A percentile compares a stretch with the other conserved stretches of the same genome.
Conservation (phyloP, 495 filamentous ascomycete species). For the Geoglossum glabrum region DNA sequence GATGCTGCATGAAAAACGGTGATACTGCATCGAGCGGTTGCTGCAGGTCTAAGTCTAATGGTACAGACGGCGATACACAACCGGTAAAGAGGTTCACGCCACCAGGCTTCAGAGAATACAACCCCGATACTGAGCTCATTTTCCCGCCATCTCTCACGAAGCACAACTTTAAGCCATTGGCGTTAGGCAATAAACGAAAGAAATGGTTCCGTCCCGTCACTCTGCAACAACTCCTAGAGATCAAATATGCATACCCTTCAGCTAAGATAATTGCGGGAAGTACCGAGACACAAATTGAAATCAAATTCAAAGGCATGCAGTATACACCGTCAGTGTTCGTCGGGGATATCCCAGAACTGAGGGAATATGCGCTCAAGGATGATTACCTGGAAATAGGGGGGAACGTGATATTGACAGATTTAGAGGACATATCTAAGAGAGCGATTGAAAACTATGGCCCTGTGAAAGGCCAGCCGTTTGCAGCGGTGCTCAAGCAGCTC, state of each 20-base stretch:
- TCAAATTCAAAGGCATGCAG: slow-evolving; percentile 91
- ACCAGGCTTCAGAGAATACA: slow-evolving; percentile 80
- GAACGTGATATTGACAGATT: slow-evolving; percentile 74
- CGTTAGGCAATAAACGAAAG: slow-evolving; percentile 87
- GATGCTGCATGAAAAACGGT: slow-evolving; percentile 44
- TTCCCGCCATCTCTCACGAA: slow-evolving; percentile 73
- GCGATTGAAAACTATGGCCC: slow-evolving; percentile 66
- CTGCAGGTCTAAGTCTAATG: slow-evolving; percentile 29
- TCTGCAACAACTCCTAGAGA: slow-evolving; percentile 68
- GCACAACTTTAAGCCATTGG: slow-evolving; percentile 61
- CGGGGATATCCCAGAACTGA: slow-evolving; percentile 76
- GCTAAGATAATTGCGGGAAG: slow-evolving; percentile 92
- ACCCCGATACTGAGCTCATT: slow-evolving; percentile 82
- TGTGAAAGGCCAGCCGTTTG: slow-evolving; percentile 48
- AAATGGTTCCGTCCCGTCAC: slow-evolving; percentile 84
- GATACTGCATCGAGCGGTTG: slow-evolving; percentile 28
- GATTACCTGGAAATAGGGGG: slow-evolving; percentile 74
- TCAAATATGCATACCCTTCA: slow-evolving; percentile 66
- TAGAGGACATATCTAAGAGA: slow-evolving; percentile 51
- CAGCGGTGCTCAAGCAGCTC: slow-evolving; percentile 56
- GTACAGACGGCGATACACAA: slow-evolving; percentile 19
- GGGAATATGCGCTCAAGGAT: slow-evolving; percentile 57
- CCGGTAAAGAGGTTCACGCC: slow-evolving; percentile 53
- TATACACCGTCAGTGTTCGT: slow-evolving; percentile 82
- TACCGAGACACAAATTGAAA: slow-evolving; percentile 93